Evolutionary conservation across 2,329 filamentous ascomycete genomes (phyloP).

Genomic region (Talaromyces sp.): DNA sequence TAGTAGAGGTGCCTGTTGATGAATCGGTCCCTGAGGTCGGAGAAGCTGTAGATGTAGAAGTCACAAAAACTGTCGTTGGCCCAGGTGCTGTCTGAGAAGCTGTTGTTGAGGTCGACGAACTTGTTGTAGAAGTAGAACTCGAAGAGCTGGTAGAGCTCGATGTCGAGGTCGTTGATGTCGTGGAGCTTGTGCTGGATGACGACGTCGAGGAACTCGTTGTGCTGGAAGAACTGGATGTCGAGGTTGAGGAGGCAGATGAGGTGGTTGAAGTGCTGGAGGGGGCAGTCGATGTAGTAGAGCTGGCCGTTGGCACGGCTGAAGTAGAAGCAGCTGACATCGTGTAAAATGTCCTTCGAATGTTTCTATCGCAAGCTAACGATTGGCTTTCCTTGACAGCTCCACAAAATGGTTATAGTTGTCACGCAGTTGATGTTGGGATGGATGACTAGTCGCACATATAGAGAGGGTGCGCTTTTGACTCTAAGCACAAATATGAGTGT

Average conservation of each 20-base stretch:
- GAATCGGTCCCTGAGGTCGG: neutral
- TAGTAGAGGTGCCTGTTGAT: neutral
- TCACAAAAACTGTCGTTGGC: conserved; percentile 4
- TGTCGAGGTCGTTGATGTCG: conserved; percentile 12
- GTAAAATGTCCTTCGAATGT: neutral
- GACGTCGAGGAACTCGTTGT: conserved; percentile 16
- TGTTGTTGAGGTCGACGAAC: conserved; percentile 1
- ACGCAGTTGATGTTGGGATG: neutral
- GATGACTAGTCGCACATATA: neutral
- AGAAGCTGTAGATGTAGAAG: conserved; percentile 18
- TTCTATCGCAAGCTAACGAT: neutral
- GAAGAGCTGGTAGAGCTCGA: conserved; percentile 9
- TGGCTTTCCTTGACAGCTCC: neutral
- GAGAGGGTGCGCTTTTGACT: neutral
- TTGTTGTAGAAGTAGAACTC: conserved; percentile 4
- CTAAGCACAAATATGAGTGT: neutral
- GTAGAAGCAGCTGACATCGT: conserved; percentile 12
- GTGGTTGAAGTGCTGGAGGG: conserved; percentile 14
- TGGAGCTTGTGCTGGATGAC: conserved; percentile 18
- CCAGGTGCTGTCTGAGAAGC: neutral
- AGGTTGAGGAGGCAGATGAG: conserved; percentile 7
- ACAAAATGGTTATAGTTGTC: neutral
- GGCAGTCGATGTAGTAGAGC: conserved; percentile 1
- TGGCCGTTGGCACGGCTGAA: conserved; percentile 11
- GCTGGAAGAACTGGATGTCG: conserved; percentile 12